Evolutionary conservation across 768 basidiomycete genomes (phyloP).

Genomic region (Leccinum subgranulosum): DNA sequence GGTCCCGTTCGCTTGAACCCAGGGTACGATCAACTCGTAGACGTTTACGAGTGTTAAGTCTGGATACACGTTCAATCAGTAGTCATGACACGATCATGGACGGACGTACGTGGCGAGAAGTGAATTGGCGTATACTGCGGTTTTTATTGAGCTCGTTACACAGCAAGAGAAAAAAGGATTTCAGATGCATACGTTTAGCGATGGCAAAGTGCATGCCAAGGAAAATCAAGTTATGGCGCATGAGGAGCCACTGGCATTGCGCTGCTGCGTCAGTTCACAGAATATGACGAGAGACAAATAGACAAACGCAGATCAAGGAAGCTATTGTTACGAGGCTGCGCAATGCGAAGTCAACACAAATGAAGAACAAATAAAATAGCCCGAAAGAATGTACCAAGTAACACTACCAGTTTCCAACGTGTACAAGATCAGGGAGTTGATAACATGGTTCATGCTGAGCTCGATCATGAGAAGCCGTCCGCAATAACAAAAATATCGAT

Average conservation of each 20-base stretch:
- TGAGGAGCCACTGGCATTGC: conserved; percentile 24
- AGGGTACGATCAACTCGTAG: conserved; percentile 22
- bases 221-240: conserved; percentile 36
- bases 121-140: conserved; percentile 32
- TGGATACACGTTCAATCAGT: not conserved
- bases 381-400: conserved; percentile 34
- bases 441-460: conserved; percentile 43
- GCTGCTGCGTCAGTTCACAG: not conserved
- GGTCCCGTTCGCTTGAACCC: conserved; percentile 27
- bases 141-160: not conserved
- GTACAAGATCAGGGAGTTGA: conserved; percentile 50
- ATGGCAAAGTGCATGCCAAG: conserved; percentile 35
- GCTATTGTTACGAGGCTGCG: conserved; percentile 30
- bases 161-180: not conserved
- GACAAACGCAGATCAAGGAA: conserved; percentile 32
- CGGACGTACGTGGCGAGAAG: conserved; percentile 32
- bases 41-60: conserved; percentile 32
- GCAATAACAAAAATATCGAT: not conserved
- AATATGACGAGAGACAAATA: not conserved
- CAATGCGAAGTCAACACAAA: not conserved
- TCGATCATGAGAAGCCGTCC: not conserved
- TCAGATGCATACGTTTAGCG: conserved; percentile 25
- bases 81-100: not conserved
- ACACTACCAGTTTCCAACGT: conserved; percentile 51
- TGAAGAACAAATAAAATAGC: not conserved